Base-by-base conservation (phyloP, 768 basidiomycete genomes). In the Suillus sp. region DNA sequence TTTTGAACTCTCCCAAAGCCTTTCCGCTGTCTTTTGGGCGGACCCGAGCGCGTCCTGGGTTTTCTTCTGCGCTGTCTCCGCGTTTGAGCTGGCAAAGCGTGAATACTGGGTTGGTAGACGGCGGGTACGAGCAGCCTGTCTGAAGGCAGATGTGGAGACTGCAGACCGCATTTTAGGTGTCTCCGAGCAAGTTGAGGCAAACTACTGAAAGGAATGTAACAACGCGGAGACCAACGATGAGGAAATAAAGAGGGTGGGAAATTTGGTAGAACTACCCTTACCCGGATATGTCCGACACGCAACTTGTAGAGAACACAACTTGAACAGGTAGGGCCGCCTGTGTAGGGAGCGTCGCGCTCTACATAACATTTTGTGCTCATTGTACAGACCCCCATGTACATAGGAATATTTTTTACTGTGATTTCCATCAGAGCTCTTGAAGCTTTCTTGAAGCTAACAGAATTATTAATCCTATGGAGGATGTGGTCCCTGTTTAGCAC, bases 21-120 rank as follows among this genome's bases (percentile, higher is more conserved):
- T 81, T 45, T 80, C 81, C 3, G 86, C 83, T 35, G 74, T 78
- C 74, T 86, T 83, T 72, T 88, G 86, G 10, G 84, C 88, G 50
- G 77, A 74, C 56, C 82, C 79, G 64, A 90, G 77, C 47, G 84
- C 80, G 60, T 92, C 87, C 75, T 90, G 86, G 7, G 89, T 87
- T 74, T 89, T 90, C 78, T 90, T 86, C 72, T 87, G 85, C 2
- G 86, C 75, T 7, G 79, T 75, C 67, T 85, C 82, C 37, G 83
- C 60, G 11, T 77, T 72, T 37, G 83, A 62, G 27, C 81, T 83
- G 25, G 79, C 72, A 70, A 84, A 79, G 63, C 83, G 83, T 25
- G 67, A 61, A 34, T 64, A 43, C 59, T 64, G 62, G 18, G 57
- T 20, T 35, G 63, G 65, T 20, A 64, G 38, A 32, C 62, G 56